A percentile compares a stretch with the other conserved stretches of the same genome.
Evolutionary conservation across 305 asterid genomes (phyloP).

Genomic region (Andrographis paniculata): DNA sequence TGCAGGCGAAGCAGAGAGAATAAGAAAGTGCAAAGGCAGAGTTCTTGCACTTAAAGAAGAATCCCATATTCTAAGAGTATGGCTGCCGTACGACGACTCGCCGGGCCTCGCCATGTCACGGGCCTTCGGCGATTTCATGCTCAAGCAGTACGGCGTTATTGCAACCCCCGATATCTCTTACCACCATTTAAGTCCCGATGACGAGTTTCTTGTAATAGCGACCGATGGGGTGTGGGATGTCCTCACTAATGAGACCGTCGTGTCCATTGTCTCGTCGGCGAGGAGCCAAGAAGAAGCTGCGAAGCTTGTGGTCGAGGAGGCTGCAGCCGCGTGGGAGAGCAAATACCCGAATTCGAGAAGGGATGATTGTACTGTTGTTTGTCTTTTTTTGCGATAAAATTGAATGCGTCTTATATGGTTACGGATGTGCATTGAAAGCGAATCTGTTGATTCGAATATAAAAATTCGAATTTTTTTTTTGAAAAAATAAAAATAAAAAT

Average conservation of each 20-base stretch:
- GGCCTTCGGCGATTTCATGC: slow-evolving; percentile 73
- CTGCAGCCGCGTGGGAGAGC: slow-evolving; percentile 46
- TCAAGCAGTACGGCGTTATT: slow-evolving; percentile 60
- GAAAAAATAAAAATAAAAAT: no score
- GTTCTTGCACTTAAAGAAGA: slow-evolving; percentile 65
- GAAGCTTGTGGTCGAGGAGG: slow-evolving; percentile 57
- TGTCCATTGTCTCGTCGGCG: slow-evolving; percentile 37
- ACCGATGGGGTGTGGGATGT: slow-evolving; percentile 97
- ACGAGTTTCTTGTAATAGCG: slow-evolving; percentile 62
- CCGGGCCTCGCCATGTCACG: slow-evolving; percentile 95
- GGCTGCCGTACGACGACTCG: slow-evolving; percentile 65
- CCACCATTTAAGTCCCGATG: slow-evolving; percentile 44
- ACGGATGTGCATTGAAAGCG: no score
- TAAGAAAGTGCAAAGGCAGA: slow-evolving; percentile 62
- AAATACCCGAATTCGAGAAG: slow-evolving; percentile 58
- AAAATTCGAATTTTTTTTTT: no score
- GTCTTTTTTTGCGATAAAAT: slow-evolving; percentile 36
- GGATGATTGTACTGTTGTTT: slow-evolving; percentile 65
- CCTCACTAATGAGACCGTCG: slow-evolving; percentile 50
- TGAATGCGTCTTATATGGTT: no score
- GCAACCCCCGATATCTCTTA: slow-evolving; percentile 54
- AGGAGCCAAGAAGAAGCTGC: slow-evolving; percentile 51
- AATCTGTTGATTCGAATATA: no score
- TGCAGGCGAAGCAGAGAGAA: slow-evolving; percentile 85
- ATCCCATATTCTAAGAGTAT: slow-evolving; percentile 63